Base-by-base conservation (phyloP, 352 stramenopile species). In the Thraustochytrium striatum region DNA sequence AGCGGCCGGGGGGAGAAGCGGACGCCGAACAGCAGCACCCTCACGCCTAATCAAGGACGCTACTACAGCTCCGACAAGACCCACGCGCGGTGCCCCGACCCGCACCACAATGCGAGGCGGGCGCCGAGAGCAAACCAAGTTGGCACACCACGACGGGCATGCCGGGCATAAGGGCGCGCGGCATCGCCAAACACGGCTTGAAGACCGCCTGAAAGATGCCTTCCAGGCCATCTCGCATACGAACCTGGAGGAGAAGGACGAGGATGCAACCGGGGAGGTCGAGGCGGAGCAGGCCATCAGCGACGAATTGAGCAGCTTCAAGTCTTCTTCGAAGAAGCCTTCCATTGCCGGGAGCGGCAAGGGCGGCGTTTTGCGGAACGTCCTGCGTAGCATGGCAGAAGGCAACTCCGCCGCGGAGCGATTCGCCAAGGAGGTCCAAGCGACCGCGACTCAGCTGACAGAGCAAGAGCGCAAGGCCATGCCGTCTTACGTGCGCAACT, bases 181-280 rank as follows among this genome's bases (percentile, higher is more conserved):
- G n/a, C n/a, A n/a, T n/a, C n/a, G n/a, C n/a, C n/a, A n/a, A n/a
- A n/a, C n/a, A n/a, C n/a, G n/a, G n/a, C n/a, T n/a, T n/a, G n/a
- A n/a, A n/a, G 65, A 75, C 0, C 65, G 65, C 43, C 65, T 75
- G 16, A 3, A 61, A 44, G 65, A 75, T 11, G 65, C 33, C 1
- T 61, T 75, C 25, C 28, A 61, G 5, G 44, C 65, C 50, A 75
- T 75, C 52, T n/a, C n/a, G n/a, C 9, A 30, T 30, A 30, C 16
- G 25, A 13, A 16, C 33, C 5, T 13, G 5, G 5, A 16, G 53
- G 53, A 16, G 5, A 5, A 5, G 25, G 5, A 11, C 5, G 53
- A 5, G 5, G 33, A 5, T 5, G 5, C 5, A 5, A 61, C 5
- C 25, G 53, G 5, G 19, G 39, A 62, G 11, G 8, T 13, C 39